Evolutionary conservation across 768 basidiomycete genomes (phyloP).

Genomic region (Sutorius australiensis): DNA sequence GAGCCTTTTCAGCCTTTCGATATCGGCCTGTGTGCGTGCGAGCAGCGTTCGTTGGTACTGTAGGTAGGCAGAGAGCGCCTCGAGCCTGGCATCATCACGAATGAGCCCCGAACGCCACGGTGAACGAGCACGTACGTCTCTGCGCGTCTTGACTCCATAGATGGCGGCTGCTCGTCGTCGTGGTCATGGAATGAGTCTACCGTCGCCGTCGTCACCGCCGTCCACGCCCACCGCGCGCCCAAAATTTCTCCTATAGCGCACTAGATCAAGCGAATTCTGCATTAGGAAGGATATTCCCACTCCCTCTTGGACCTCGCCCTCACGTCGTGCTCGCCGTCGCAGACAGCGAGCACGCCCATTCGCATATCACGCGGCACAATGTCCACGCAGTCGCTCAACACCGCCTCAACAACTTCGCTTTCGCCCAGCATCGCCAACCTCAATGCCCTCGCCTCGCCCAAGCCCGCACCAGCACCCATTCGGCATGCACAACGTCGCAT

Average conservation of each 20-base stretch:
- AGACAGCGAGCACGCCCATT: conserved; percentile 27
- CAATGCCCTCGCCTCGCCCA: conserved; percentile 30
- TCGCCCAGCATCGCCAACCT: conserved; percentile 33
- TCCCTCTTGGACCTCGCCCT: conserved; percentile 10
- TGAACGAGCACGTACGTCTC: conserved; percentile 27
- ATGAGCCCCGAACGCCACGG: neutral
- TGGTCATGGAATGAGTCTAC: conserved; percentile 30
- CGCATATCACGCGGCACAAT: conserved; percentile 17
- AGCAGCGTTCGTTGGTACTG: conserved; percentile 57
- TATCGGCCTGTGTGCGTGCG: conserved; percentile 57
- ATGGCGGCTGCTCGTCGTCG: conserved; percentile 23
- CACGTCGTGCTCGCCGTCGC: conserved; percentile 24
- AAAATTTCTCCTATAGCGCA: conserved; percentile 25
- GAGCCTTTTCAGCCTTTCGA: conserved; percentile 50
- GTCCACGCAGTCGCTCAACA: conserved; percentile 31
- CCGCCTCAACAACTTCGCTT: conserved; percentile 31
- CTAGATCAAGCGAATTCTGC: neutral
- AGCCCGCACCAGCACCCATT: conserved; percentile 15
- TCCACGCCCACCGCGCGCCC: conserved; percentile 7
- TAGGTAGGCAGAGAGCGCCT: conserved; percentile 67
- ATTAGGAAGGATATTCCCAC: conserved; percentile 26
- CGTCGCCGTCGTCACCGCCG: conserved; percentile 14
- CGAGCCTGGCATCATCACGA: conserved; percentile 23
- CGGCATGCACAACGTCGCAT: conserved; percentile 34
- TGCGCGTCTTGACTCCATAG: conserved; percentile 34